Base-by-base conservation (phyloP, 495 filamentous ascomycete species). In the Neurospora sp. region DNA sequence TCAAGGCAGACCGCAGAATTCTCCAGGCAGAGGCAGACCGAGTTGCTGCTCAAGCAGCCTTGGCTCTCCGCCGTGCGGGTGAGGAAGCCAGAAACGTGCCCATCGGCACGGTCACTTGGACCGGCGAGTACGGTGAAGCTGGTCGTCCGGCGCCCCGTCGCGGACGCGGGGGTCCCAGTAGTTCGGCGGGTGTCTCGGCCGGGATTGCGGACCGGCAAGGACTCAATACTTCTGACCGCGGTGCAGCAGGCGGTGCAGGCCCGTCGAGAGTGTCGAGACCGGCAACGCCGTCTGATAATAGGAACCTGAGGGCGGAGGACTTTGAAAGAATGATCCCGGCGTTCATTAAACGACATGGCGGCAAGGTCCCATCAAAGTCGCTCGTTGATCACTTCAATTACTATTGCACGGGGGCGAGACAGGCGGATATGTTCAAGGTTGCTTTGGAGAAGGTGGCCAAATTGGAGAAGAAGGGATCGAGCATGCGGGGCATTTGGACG, bases 41-140 rank as follows among this genome's bases (percentile, higher is more conserved):
- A 14, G 88, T 94, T 14, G 94, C 94, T n/a, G 88, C 90, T 2
- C 84, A 92, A 79, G 94, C 94, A 0, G 92, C 92, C 0, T 85
- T 85, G 44, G 88, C 90, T 74, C 89, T 99, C 4, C 89, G 89
- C 39, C 88, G 88, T 66, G 91, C 93, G 35, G 89, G 88, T 42
- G 89, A 94, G 81, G 85, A 87, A 11, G 93, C 94, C 3, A 86
- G 88, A 27, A 86, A 83, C 4, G 85, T 93, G 1, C 91, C 92
- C 0, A 89, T 95, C 69, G 96, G 95, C 44, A 92, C 92, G 0
- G 92, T 95, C 16, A 98, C 96, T 2, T 99, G 96, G 96, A 99
- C 96, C 0, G 96, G 96, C 11, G 85, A 89, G 72, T 87, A 91
- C 59, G 96, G 96, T 9, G 84, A 89, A 40, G 91, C 89, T 4